Evolutionary conservation across 164 flowering plant species (phyloP), one percentile per base, ranked within the genome.

Genomic region (Nymphaea thermarum): DNA sequence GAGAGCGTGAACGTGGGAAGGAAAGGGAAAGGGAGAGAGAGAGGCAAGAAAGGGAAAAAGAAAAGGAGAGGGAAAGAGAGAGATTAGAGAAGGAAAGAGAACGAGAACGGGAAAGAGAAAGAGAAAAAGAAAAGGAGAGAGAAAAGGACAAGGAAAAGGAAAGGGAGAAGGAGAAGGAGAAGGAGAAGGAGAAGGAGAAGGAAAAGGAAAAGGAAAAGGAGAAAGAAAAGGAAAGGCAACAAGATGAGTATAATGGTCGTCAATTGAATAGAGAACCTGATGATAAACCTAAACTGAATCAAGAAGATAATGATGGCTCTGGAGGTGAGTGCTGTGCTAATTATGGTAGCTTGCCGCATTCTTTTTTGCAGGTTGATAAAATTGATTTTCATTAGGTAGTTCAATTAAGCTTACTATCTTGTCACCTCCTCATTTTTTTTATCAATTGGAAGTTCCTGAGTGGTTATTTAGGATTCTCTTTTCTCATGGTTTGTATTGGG

Each of bases 241-340:
- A 60, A 67, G 87, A 82, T 67, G 83, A 83, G 72, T 74, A 57
- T 15, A 63, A 68, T 62, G 83, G 78, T 72, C 70, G 61, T 65
- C 86, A 80, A 67, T 75, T 76, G 61, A 71, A 68, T 70, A 78
- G 67, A 66, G 86, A 80, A 63, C 80, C 70, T 63, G 91, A 78
- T 61, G 91, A 82, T 6, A 85, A 79, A 65, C 62, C 43, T 55
- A 77, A 67, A 69, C 62, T 68, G 63, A 85, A 80, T 62, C 84
- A 73, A 44, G 89, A 86, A 66, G 88, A 84, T 59, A 82, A 80
- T 78, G 88, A 78, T 70, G 74, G 55, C 72, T 71, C 64, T 77
- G 86, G 69, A 77, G 96, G 95, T 88, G 73, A 72, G 7, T 71
- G 17, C 18, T 18, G 55, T 47, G 7, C 55, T 4, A 47, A 47